phyloP scores from a whole-genome alignment of 805 yeast species.

The Nakazawaea molendinolei region DNA sequence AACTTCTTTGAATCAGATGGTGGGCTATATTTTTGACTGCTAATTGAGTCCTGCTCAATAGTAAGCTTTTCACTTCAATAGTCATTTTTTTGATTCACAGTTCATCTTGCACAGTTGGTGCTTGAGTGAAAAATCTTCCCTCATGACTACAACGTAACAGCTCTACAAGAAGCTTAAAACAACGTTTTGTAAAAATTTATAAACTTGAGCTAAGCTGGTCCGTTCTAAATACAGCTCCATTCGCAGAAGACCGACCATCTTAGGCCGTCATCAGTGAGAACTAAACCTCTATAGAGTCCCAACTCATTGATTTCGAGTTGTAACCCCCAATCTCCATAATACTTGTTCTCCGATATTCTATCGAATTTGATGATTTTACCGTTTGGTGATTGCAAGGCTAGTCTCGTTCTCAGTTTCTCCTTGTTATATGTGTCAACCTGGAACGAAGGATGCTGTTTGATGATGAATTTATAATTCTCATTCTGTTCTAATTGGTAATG shows the following conservation, averaged over 20 bases:
- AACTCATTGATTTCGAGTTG: constrained; percentile 56
- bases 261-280: constrained; percentile 66
- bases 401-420: constrained; percentile 36
- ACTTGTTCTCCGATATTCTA: constrained; percentile 35
- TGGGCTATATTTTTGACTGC: no score
- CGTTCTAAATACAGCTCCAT: no score
- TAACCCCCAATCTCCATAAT: constrained; percentile 54
- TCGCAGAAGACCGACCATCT: constrained; percentile 90
- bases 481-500: constrained; percentile 49
- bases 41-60: no score
- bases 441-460: constrained; percentile 55
- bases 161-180: no score
- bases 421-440: constrained; percentile 12
- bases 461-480: constrained; percentile 57
- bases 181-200: no score
- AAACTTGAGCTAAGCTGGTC: no score
- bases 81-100: no score
- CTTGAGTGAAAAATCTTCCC: no score
- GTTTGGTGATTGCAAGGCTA: constrained; percentile 78
- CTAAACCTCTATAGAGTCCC: constrained; percentile 82
- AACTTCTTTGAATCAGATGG: no score
- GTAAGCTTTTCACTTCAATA: no score
- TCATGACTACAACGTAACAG: no score
- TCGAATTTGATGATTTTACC: constrained; percentile 65
- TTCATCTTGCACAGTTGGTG: no score